Conservation (phyloP, 108 stramenopile genomes). For the Cyclotella kingstonii region DNA sequence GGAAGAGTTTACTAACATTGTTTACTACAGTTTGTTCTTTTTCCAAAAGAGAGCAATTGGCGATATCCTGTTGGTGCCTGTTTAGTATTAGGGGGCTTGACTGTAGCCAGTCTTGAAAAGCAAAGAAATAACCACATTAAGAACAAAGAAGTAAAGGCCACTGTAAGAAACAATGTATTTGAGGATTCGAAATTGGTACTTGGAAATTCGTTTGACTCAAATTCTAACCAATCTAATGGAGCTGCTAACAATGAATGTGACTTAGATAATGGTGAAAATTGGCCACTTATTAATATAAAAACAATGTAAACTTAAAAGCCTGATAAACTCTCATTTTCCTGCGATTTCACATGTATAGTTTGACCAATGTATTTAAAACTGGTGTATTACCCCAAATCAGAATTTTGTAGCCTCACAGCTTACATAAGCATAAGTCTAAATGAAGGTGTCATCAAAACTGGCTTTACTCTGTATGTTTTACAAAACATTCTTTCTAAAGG, state of each 20-base stretch:
- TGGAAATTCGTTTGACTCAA: not conserved
- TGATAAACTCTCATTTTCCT: too few relatives aligned
- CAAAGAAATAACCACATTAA: slow-evolving; percentile 44
- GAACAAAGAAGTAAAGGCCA: slow-evolving; percentile 1
- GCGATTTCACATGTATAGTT: too few relatives aligned
- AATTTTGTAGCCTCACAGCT: too few relatives aligned
- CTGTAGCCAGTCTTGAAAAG: slow-evolving; percentile 68
- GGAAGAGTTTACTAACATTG: slow-evolving; percentile 55
- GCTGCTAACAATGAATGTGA: slow-evolving; percentile 1
- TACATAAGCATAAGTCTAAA: too few relatives aligned
- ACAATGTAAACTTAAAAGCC: slow-evolving; percentile 1
- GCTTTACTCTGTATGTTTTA: too few relatives aligned
- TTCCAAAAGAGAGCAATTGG: slow-evolving; percentile 91
- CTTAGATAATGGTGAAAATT: slow-evolving; percentile 8
- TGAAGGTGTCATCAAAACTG: too few relatives aligned
- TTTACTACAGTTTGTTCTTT: slow-evolving; percentile 78
- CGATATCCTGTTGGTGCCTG: slow-evolving; percentile 81
- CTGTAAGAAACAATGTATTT: not conserved
- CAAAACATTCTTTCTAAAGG: too few relatives aligned
- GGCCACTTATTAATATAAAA: slow-evolving; percentile 1
- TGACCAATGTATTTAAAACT: too few relatives aligned
- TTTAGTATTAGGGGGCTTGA: slow-evolving; percentile 90
- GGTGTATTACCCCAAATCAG: too few relatives aligned
- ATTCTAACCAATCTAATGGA: not conserved
- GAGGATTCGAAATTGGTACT: slow-evolving; percentile 7